These are phyloP conservation scores for Xylaria sp. DNA, from an alignment of 2,329 filamentous ascomycete species.

Conservation along the genomic window DNA sequence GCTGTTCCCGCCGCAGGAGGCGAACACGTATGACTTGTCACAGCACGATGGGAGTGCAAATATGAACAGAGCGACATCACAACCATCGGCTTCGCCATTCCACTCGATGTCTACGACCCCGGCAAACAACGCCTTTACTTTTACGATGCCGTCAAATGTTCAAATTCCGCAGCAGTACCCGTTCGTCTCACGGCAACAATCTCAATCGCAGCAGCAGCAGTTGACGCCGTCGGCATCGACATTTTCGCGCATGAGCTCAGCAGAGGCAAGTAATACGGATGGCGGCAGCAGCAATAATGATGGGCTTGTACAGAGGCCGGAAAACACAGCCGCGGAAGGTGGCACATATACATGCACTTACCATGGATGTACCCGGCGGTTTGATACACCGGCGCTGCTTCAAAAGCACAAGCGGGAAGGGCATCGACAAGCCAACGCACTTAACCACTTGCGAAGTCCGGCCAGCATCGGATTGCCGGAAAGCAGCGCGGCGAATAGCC, in stretches of 20 bases:
- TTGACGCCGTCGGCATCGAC: slow-evolving; percentile 54
- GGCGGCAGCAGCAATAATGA: slow-evolving; percentile 50
- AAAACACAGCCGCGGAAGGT: slow-evolving; percentile 74
- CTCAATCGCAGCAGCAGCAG: slow-evolving; percentile 48
- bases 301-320: slow-evolving; percentile 60
- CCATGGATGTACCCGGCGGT: slow-evolving; percentile 87
- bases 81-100: slow-evolving; percentile 46
- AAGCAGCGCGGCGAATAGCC: slow-evolving; percentile 76
- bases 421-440: slow-evolving; percentile 77
- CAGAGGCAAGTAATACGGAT: slow-evolving; percentile 53
- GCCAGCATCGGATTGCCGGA: slow-evolving; percentile 55
- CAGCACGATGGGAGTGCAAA: slow-evolving; percentile 36
- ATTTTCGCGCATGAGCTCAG: slow-evolving; percentile 55
- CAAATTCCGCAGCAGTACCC: slow-evolving; percentile 46
- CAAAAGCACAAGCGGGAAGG: slow-evolving; percentile 97
- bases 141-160: slow-evolving; percentile 53
- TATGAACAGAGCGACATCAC: slow-evolving; percentile 33
- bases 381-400: slow-evolving; percentile 85
- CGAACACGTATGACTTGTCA: slow-evolving; percentile 54
- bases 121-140: slow-evolving; percentile 46
- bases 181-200: slow-evolving; percentile 51
- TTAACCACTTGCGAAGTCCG: slow-evolving; percentile 51
- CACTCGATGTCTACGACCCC: slow-evolving; percentile 44
- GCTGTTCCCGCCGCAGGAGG: slow-evolving; percentile 73
- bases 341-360: slow-evolving; percentile 98